phyloP scores from a whole-genome alignment of 1,284 basidiomycete genomes.

The Ceratobasidium papillatum region DNA sequence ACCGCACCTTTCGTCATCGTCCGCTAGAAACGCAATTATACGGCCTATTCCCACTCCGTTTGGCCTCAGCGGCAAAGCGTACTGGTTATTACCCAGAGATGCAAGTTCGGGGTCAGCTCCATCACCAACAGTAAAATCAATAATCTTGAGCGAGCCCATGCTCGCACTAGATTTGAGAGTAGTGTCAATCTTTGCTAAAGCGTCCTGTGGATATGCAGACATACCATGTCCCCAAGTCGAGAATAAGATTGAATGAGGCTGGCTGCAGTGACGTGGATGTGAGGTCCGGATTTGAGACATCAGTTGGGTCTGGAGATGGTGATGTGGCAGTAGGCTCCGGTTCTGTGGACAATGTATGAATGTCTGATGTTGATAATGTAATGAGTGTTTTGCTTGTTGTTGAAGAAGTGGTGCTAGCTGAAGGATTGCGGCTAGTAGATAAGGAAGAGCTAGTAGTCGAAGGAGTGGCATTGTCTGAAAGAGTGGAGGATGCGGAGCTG shows the following conservation, averaged over 20 bases:
- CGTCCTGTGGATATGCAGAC: background rate
- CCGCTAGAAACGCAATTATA: background rate
- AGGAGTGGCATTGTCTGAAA: no score
- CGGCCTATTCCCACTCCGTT: background rate
- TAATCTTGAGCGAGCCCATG: background rate
- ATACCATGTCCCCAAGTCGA: constrained; percentile 16
- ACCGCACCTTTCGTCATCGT: constrained; percentile 5
- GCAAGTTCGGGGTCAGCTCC: background rate
- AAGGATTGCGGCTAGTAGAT: no score
- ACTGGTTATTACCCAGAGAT: background rate
- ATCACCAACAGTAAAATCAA: background rate
- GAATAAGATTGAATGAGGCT: background rate
- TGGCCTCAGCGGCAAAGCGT: background rate
- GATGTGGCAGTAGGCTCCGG: no score
- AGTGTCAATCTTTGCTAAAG: background rate
- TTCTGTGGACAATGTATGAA: no score
- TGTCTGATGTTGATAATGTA: no score
- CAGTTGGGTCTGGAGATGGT: background rate
- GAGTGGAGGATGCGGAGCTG: no score
- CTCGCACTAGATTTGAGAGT: background rate
- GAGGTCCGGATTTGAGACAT: background rate
- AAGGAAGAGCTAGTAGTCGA: no score
- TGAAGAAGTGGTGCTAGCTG: no score
- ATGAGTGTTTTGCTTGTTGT: no score
- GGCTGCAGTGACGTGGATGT: background rate